Evolutionary conservation across 257 asterid genomes (phyloP), one percentile per base, ranked within the genome.

Genomic region (Ballota nigra): DNA sequence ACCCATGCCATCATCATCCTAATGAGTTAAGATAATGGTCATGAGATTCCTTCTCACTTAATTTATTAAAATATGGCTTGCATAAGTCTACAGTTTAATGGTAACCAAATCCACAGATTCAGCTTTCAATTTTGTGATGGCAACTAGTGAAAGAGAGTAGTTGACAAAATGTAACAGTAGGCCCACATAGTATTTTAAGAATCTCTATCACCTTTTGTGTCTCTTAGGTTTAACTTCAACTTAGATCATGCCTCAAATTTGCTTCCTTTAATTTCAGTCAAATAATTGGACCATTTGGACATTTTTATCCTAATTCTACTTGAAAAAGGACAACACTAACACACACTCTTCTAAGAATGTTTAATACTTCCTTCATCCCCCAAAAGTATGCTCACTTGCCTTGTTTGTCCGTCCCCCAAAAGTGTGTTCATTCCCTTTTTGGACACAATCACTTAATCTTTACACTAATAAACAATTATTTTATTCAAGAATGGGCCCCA

Each of bases 111-210:
- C 56, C 28, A 36, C 43, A 36, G 6, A 23, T 49, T 33, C 18
- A 47, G 34, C 7, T 47, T 56, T 64, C 26, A 26, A 33, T 66
- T 79, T 28, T 45, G 24, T 71, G 84, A 71, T 69, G 61, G 57
- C 58, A 77, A 77, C 86, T 52, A 20, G 66, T 38, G 80, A 77
- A 81, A n/a, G 55, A 49, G 45, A 43, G 79, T 70, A 67, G 85
- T 79, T 75, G 82, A 69, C 72, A 56, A 31, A 23, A 52, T 68
- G 80, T 29, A 58, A 33, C 47, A 47, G 67, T 23, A 68, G 72
- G 10, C 58, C 49, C 78, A 72, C 36, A 19, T 69, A 61, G 36
- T 31, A 52, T 45, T 52, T 66, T 6, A 62, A 55, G 75, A 71
- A 70, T 74, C 76, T 63, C 59, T 70, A 55, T 67, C 66, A 22